These are phyloP conservation scores for Hanseniaspora lindneri DNA, from an alignment of 805 yeast species.

Conservation along the genomic window DNA sequence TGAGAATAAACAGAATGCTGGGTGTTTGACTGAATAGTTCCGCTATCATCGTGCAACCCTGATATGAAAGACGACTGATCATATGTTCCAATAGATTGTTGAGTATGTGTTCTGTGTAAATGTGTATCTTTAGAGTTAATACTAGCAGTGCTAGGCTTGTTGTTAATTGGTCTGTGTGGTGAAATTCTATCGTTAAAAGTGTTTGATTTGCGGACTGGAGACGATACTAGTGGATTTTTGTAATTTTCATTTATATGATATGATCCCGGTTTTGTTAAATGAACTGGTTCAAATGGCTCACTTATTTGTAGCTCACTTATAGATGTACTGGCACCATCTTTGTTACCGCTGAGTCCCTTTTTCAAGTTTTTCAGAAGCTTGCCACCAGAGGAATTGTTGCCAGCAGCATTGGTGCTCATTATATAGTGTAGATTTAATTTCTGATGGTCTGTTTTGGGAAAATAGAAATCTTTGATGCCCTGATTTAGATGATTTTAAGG, in stretches of 20 bases:
- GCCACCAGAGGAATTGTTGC: not conserved
- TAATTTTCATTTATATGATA: not conserved
- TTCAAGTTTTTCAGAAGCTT: conserved; percentile 11
- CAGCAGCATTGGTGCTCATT: not conserved
- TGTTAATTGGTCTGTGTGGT: not conserved
- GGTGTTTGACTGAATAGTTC: not conserved
- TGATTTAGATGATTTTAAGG: too few relatives aligned
- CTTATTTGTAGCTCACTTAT: conserved; percentile 4
- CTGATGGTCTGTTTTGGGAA: too few relatives aligned
- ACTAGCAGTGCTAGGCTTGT: not conserved
- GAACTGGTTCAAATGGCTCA: conserved; percentile 15
- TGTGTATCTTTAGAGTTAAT: not conserved
- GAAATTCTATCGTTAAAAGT: not conserved
- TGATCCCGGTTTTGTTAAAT: conserved; percentile 1
- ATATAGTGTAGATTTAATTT: too few relatives aligned
- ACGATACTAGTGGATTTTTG: not conserved
- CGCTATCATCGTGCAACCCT: not conserved
- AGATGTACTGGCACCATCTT: not conserved
- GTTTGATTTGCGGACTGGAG: not conserved
- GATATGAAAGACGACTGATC: not conserved
- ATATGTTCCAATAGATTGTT: not conserved
- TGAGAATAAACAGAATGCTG: conserved; percentile 23
- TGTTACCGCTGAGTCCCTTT: conserved; percentile 4
- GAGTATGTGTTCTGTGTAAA: not conserved
- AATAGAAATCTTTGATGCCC: too few relatives aligned